phyloP scores from a whole-genome alignment of 2,329 filamentous ascomycete species.

The Colletotrichum trifolii region DNA sequence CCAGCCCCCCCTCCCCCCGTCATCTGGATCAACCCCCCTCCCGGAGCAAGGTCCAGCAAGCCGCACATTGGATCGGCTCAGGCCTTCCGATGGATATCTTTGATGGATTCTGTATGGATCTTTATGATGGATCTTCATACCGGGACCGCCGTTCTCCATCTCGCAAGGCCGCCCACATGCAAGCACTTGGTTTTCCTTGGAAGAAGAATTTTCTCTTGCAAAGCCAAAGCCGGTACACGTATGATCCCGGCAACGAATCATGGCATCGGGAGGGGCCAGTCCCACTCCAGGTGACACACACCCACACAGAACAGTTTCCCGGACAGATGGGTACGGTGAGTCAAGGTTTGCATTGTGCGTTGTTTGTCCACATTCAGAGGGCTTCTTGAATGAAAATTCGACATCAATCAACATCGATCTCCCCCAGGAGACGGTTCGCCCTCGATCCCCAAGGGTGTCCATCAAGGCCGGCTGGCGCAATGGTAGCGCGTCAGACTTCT shows the following conservation, averaged over 20 bases:
- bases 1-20: too few species aligned
- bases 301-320: background rate
- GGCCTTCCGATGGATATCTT: constrained; percentile 1
- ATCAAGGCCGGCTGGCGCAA: constrained; percentile 33
- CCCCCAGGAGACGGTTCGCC: constrained; percentile 5
- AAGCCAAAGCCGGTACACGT: background rate
- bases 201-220: too few species aligned
- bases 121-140: too few species aligned
- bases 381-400: background rate
- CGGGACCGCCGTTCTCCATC: background rate
- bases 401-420: background rate
- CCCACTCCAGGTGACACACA: constrained; percentile 1
- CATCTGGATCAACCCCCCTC: too few species aligned
- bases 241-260: constrained; percentile 6
- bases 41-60: background rate
- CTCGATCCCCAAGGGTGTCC: background rate
- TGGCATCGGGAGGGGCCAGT: constrained; percentile 17
- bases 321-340: constrained; percentile 14
- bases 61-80: constrained; percentile 11
- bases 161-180: background rate
- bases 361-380: too few species aligned
- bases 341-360: background rate
- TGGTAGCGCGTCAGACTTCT: constrained; percentile 37
- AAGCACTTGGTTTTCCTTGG: background rate
- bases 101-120: too few species aligned